Evolutionary conservation across 371 early-diverging fungal genomes (phyloP).

Genomic region (Haplosporangium sp.): DNA sequence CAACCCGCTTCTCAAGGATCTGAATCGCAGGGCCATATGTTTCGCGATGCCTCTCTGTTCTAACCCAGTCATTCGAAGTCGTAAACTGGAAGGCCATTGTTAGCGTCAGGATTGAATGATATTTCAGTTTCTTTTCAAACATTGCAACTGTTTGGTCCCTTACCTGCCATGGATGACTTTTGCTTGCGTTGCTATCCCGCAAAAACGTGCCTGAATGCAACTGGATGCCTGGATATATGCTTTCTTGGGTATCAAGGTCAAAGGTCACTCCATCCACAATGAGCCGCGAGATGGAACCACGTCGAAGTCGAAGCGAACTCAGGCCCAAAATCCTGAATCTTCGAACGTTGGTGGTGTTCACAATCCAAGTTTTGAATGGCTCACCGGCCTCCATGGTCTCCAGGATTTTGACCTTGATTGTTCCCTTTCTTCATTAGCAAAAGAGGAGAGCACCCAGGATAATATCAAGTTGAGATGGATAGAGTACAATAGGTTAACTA

Average conservation of each 20-base stretch:
- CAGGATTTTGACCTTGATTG: constrained; percentile 39
- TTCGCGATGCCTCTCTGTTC: constrained; percentile 61
- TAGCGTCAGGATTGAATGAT: not conserved
- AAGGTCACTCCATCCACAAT: constrained; percentile 26
- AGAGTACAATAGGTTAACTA: not conserved
- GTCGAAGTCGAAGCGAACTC: constrained; percentile 1
- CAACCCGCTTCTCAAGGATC: constrained; percentile 46
- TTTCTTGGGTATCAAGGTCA: not conserved
- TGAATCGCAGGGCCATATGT: constrained; percentile 73
- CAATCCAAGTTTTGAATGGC: constrained; percentile 57
- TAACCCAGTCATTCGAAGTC: constrained; percentile 58
- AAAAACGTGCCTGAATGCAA: constrained; percentile 14
- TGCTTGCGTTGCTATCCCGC: not conserved
- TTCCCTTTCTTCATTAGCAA: constrained; percentile 25
- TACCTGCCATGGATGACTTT: constrained; percentile 27
- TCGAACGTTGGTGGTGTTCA: constrained; percentile 65
- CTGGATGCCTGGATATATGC: not conserved
- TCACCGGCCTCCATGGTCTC: constrained; percentile 5
- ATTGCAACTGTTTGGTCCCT: not conserved
- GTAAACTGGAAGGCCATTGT: constrained; percentile 27
- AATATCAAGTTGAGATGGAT: too few species aligned
- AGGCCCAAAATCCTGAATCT: constrained; percentile 60
- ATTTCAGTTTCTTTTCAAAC: not conserved
- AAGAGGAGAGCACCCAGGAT: not conserved
- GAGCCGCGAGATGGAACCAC: constrained; percentile 9